Conservation (phyloP, 2,329 filamentous ascomycete genomes). For the Fusarium sp. region DNA sequence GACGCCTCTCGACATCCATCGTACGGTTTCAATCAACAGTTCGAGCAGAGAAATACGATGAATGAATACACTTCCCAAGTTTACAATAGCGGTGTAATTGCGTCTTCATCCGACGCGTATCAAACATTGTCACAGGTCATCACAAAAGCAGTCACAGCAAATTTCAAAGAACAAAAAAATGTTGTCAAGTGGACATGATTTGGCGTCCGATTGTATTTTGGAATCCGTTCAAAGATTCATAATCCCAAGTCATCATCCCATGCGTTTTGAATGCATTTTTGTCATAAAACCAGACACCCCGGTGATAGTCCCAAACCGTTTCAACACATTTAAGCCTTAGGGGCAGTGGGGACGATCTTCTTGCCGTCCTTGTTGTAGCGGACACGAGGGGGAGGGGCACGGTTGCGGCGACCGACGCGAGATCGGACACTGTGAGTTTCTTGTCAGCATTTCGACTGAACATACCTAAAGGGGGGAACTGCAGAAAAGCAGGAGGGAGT, state of each 20-base stretch:
- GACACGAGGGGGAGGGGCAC: conserved; percentile 95
- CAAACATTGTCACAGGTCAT: background rate
- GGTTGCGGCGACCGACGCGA: conserved; percentile 96
- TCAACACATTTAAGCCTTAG: conserved; percentile 53
- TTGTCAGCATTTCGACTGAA: conserved; percentile 56
- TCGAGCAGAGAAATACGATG: too few relatives aligned
- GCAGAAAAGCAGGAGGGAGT: conserved; percentile 40
- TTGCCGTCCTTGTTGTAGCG: conserved; percentile 99
- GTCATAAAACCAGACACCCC: conserved; percentile 53
- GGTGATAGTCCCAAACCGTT: conserved; percentile 43
- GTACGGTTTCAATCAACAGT: background rate
- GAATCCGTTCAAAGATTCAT: conserved; percentile 45
- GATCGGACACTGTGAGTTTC: conserved; percentile 84
- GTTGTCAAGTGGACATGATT: conserved; percentile 38
- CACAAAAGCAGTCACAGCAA: background rate
- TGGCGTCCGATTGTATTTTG: conserved; percentile 47
- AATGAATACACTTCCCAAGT: background rate
- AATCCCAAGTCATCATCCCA: conserved; percentile 52
- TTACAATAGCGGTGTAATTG: background rate
- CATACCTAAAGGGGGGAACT: conserved; percentile 41
- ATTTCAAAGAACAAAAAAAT: background rate
- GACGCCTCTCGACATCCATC: background rate
- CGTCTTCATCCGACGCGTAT: background rate
- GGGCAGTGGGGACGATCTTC: conserved; percentile 88
- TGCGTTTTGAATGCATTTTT: conserved; percentile 52